Base-by-base conservation (phyloP, 164 flowering plant species). In the Berberis thunbergii region DNA sequence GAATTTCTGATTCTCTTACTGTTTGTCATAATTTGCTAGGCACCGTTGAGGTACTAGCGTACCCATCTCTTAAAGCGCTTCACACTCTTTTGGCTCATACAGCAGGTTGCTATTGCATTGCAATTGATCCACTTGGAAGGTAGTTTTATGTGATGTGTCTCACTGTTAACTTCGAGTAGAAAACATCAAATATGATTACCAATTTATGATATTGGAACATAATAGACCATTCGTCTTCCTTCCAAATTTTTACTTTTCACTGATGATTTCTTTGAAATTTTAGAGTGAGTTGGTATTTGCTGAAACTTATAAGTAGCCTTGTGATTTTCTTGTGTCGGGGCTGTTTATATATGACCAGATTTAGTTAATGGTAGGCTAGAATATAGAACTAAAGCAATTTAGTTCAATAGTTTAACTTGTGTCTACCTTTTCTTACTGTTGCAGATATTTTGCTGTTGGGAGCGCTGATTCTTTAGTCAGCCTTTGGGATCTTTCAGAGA, bases 381-480 rank as follows among this genome's bases (percentile, higher is more conserved):
- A 26, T 26, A 26, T 26, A 26, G 26, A 26, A 26, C 26, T 26
- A 26, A 26, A 26, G 26, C 54, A 50, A 5, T 8, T 50, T 5
- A 50, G 2, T 50, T 2, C 8, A 50, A 45, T n/a, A 7, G 44
- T 46, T 46, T 6, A 11, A 39, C 2, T 38, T 60, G 1, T 1
- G 3, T 62, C 43, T 43, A 63, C 64, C 40, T 66, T 42, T 49
- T 65, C 58, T 45, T 57, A 11, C 54, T 55, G 26, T 71, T 49
- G 48, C 81, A 94, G 99, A 68, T 86, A 91, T 78, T 94, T 94
- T 83, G 93, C 97, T 72, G 99, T 94, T 77, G 99, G 99, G 69
- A 94, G 99, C 80, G 99, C 99, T 58, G 99, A 94, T 83, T 88
- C 96, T 67, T 76, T 94, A 63, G 99, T 94, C 69, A 94, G 99